A percentile compares a stretch with the other conserved stretches of the same genome.
These are phyloP conservation scores for Aspergillus flavus DNA, from an alignment of 2,329 filamentous ascomycete genomes.

Conservation along the genomic window DNA sequence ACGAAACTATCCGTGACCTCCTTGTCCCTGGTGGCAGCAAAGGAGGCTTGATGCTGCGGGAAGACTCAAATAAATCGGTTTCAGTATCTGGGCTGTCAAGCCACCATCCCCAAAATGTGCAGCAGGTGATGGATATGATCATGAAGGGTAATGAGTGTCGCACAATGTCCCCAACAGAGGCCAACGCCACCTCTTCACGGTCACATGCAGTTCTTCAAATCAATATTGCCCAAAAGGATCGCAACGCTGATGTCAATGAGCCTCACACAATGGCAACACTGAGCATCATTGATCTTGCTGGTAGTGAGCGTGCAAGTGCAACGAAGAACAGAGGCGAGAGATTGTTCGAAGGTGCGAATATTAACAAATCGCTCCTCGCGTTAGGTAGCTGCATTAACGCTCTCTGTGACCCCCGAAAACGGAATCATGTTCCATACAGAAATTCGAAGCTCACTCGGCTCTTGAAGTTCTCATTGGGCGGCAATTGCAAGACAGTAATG, in stretches of 20 bases:
- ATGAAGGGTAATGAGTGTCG: constrained; percentile 90
- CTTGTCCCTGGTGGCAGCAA: constrained; percentile 84
- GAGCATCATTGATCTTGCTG: constrained; percentile 96
- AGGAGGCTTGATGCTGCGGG: constrained; percentile 83
- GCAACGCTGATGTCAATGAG: constrained; percentile 89
- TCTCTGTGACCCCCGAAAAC: constrained; percentile 87
- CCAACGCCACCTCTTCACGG: constrained; percentile 94
- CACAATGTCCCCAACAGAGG: constrained; percentile 94
- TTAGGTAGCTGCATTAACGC: constrained; percentile 98
- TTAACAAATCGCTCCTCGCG: constrained; percentile 96
- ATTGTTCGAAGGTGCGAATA: constrained; percentile 91
- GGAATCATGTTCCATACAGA: constrained; percentile 92
- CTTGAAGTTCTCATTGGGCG: constrained; percentile 94
- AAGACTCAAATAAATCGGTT: constrained; percentile 91
- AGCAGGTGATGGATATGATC: constrained; percentile 99
- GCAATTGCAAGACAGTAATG: constrained; percentile 99
- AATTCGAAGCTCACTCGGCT: constrained; percentile 96
- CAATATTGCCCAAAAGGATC: constrained; percentile 91
- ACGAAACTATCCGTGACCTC: constrained; percentile 95
- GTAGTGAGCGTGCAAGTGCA: constrained; percentile 91
- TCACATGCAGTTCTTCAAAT: constrained; percentile 98
- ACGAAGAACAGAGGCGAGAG: constrained; percentile 95
- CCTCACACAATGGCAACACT: constrained; percentile 97
- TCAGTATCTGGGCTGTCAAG: constrained; percentile 89
- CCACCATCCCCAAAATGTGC: constrained; percentile 85